Percentiles rank a stretch among this genome's conserved stretches.
Evolutionary conservation across 371 early-diverging fungal genomes (phyloP).

Genomic region (Rhizopus sp.): DNA sequence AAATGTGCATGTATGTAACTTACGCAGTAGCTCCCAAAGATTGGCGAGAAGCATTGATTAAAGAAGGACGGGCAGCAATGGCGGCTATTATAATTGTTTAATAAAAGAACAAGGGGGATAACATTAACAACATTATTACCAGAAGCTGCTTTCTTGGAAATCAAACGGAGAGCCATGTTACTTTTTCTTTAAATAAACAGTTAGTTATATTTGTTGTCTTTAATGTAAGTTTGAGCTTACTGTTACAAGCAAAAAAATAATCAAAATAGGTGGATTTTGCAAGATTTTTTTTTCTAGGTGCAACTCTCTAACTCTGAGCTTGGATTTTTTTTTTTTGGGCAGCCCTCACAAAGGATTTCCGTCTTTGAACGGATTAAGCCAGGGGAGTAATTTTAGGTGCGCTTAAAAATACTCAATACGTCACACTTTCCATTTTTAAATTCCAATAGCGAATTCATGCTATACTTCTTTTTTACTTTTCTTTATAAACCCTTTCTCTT

Average conservation of each 20-base stretch:
- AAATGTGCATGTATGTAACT: conserved; percentile 6
- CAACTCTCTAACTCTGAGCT: not conserved
- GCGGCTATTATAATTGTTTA: conserved; percentile 21
- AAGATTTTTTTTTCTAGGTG: not conserved
- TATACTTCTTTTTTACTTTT: not conserved
- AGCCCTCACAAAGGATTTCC: not conserved
- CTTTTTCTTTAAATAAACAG: conserved; percentile 1
- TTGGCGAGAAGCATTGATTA: conserved; percentile 27
- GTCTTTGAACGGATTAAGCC: not conserved
- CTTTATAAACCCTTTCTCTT: not conserved
- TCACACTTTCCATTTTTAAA: too few species aligned
- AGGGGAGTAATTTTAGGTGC: not conserved
- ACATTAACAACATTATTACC: conserved; percentile 13
- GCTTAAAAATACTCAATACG: too few species aligned
- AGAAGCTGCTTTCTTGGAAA: conserved; percentile 31
- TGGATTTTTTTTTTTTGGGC: conserved; percentile 1
- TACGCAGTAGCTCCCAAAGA: conserved; percentile 34
- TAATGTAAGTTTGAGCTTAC: not conserved
- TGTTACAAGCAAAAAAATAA: not conserved
- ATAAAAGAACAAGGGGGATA: not conserved
- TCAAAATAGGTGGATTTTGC: too few species aligned
- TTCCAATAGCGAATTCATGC: not conserved
- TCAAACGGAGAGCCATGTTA: conserved; percentile 36
- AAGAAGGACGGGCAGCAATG: conserved; percentile 26
- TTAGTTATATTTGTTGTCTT: not conserved